A percentile compares a stretch with the other conserved stretches of the same genome.
Conservation (phyloP, 257 asterid genomes). For the Solanum verrucosum region DNA sequence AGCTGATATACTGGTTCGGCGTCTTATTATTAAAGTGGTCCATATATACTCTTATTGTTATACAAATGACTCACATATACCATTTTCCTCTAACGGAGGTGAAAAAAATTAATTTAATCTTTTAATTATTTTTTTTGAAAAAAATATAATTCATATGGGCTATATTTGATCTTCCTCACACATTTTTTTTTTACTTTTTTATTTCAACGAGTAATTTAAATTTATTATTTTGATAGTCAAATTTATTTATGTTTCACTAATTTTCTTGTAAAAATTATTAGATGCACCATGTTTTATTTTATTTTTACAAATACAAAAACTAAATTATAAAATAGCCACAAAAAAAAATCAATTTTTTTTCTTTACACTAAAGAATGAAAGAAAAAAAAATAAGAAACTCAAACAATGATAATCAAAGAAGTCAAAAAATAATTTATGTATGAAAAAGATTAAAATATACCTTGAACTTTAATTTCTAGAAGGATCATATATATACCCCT, state of each 20-base stretch:
- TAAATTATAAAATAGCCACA: background rate
- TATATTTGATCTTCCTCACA: no score
- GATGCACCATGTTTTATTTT: background rate
- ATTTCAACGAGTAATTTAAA: no score
- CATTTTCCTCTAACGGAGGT: background rate
- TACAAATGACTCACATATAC: background rate
- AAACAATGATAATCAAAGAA: background rate
- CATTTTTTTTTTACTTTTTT: no score
- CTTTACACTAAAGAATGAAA: background rate
- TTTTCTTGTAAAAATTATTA: background rate
- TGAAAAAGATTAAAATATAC: no score
- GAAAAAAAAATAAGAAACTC: background rate
- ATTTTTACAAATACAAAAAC: no score
- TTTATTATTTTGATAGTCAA: background rate
- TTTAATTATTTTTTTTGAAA: no score
- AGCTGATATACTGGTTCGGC: fast-evolving
- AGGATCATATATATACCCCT: background rate
- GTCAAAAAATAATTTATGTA: background rate
- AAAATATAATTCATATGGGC: no score
- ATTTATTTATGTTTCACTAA: background rate
- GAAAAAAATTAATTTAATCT: background rate
- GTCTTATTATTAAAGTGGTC: background rate
- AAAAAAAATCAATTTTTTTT: background rate
- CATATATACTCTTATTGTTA: no score
- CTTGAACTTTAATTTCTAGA: background rate